Percentiles rank a stretch among this genome's conserved stretches.
Evolutionary conservation across 176 grass and related monocot genomes (phyloP).

Genomic region (Thinopyrum elongatum): DNA sequence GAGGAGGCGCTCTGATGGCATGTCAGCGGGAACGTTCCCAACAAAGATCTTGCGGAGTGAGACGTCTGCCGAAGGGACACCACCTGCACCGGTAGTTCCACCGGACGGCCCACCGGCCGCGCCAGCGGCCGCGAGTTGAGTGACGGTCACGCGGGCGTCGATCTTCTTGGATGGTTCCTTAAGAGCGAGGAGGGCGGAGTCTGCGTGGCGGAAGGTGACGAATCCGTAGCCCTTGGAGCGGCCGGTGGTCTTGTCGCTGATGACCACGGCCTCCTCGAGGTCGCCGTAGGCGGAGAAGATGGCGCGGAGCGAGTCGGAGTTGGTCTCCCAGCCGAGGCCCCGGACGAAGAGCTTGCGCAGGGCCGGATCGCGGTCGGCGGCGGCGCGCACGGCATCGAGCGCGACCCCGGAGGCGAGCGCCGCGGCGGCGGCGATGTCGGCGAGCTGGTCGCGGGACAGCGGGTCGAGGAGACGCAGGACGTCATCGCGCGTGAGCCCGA

Average conservation of each 20-base stretch:
- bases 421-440: constrained; percentile 61
- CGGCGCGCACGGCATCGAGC: constrained; percentile 67
- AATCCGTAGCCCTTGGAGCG: constrained; percentile 91
- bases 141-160: constrained; percentile 86
- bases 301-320: constrained; percentile 59
- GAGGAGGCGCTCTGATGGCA: constrained; percentile 83
- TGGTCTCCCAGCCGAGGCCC: constrained; percentile 91
- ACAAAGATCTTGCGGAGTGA: constrained; percentile 94
- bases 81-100: not conserved
- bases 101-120: constrained; percentile 45
- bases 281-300: constrained; percentile 86
- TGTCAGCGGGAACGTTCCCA: constrained; percentile 85
- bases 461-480: constrained; percentile 65
- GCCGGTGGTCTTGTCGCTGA: constrained; percentile 81
- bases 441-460: constrained; percentile 84
- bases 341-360: constrained; percentile 91
- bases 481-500: constrained; percentile 68
- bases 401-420: constrained; percentile 54
- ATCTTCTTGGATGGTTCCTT: constrained; percentile 99
- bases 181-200: constrained; percentile 82
- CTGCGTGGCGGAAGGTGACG: constrained; percentile 90
- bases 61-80: constrained; percentile 46
- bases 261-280: constrained; percentile 83
- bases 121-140: constrained; percentile 85
- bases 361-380: constrained; percentile 67